A percentile compares a stretch with the other conserved stretches of the same genome.
phyloP scores from a whole-genome alignment of 2,329 filamentous ascomycete species.

The Botrytis pseudocinerea region DNA sequence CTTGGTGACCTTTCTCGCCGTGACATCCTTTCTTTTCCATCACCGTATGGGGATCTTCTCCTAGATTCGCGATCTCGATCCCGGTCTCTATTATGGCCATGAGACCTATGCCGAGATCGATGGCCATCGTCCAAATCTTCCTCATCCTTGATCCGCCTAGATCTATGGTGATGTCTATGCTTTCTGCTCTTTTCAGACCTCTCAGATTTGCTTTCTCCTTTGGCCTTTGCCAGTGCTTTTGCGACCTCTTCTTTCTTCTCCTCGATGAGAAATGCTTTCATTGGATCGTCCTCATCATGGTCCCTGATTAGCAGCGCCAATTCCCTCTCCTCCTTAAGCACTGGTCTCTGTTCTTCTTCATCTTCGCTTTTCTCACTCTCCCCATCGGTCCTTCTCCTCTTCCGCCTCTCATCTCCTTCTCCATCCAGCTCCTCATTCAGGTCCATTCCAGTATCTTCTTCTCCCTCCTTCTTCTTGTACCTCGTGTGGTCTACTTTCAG shows the following conservation, averaged over 20 bases:
- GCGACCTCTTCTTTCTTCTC: slow-evolving; percentile 90
- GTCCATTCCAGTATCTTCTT: slow-evolving; percentile 51
- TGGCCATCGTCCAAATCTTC: slow-evolving; percentile 25
- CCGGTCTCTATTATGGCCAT: slow-evolving; percentile 6
- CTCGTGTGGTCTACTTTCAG: slow-evolving; percentile 89
- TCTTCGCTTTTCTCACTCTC: slow-evolving; percentile 43
- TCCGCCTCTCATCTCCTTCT: slow-evolving; percentile 49
- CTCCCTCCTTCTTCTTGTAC: slow-evolving; percentile 80
- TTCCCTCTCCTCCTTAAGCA: slow-evolving; percentile 81
- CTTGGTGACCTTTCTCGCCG: slow-evolving; percentile 18
- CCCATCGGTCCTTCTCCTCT: slow-evolving; percentile 30
- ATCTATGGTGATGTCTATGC: slow-evolving; percentile 36
- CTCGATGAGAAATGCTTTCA: slow-evolving; percentile 87
- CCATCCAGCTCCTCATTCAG: slow-evolving; percentile 38
- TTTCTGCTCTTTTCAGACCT: slow-evolving; percentile 32
- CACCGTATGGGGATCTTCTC: slow-evolving; percentile 22
- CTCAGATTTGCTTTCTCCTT: slow-evolving; percentile 38
- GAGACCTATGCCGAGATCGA: slow-evolving; percentile 29
- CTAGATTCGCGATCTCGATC: slow-evolving; percentile 13
- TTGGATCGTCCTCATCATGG: slow-evolving; percentile 94
- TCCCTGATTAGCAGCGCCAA: slow-evolving; percentile 72
- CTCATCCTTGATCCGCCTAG: slow-evolving; percentile 28
- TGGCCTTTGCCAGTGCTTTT: slow-evolving; percentile 60
- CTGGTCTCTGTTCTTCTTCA: slow-evolving; percentile 51
- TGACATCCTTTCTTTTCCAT: slow-evolving; percentile 18